Evolutionary conservation across 148 eudicot genomes (phyloP), one percentile per base, ranked within the genome.

Genomic region (Vaccinium vitisidaea): DNA sequence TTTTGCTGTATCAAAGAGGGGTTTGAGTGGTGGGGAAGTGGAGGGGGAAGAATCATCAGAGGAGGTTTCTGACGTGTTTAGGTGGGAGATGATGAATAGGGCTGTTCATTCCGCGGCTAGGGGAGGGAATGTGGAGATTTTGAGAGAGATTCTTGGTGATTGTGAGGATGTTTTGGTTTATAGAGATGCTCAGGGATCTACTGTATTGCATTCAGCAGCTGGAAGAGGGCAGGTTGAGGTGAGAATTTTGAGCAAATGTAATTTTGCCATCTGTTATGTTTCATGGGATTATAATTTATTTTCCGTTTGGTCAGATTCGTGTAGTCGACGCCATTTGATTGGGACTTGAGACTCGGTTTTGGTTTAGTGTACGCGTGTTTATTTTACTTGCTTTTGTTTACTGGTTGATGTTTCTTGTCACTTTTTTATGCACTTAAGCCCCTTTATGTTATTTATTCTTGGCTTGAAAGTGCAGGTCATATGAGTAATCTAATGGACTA

Each of bases 151-250:
- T 89, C 86, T 95, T 30, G 82, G 83, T 67, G 91, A 86, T 73
- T 87, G 90, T 69, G 27, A 69, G 70, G 95, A 93, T 93, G 91
- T 93, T 84, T 89, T 91, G 87, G 86, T 61, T 53, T 93, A 85
- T 81, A 91, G 93, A 88, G 98, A 95, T 91, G 84, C 79, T 85
- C 90, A 90, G 59, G 99, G 97, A 14, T 92, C 92, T 32, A 89
- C 93, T 27, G 13, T 96, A 39, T 87, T 96, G 91, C 99, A 96
- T 86, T 84, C 98, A 74, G 99, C 99, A 50, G 82, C 97, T 83
- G 92, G 88, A 8, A 88, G 88, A 87, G 99, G 99, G 58, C 96
- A 93, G n/a, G 81, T 92, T 90, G 91, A 93, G 97, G 98, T 96
- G 67, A 86, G 74, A 11, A 81, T 79, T 80, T 81, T 59, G 18